Evolutionary conservation across 2,329 filamentous ascomycete species (phyloP).

Genomic region (Ophiostoma montium): DNA sequence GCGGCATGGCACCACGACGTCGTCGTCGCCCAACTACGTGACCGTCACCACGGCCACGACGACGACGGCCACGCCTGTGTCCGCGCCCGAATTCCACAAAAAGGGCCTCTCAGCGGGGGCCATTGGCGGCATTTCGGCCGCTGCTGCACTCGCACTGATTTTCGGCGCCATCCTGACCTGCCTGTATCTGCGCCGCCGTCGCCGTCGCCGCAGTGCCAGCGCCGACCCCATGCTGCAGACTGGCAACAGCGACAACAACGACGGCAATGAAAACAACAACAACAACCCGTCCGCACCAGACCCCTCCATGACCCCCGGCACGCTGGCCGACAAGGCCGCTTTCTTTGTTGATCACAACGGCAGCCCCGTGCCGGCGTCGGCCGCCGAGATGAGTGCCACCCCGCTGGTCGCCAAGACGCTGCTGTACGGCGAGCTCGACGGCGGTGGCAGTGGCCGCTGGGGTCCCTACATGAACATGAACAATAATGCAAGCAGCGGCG

Average conservation of each 20-base stretch:
- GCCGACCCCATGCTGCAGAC: background rate
- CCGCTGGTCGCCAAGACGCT: background rate
- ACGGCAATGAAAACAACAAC: too few species aligned
- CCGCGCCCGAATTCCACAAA: conserved; percentile 1
- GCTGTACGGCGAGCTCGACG: conserved; percentile 4
- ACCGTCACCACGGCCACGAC: conserved; percentile 1
- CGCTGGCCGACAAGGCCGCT: too few species aligned
- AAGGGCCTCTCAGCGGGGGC: conserved; percentile 17
- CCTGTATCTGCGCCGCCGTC: conserved; percentile 6
- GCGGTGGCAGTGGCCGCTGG: background rate
- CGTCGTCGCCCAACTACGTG: background rate
- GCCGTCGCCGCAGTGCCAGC: background rate
- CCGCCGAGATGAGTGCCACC: background rate
- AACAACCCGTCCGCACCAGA: too few species aligned
- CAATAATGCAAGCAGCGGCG: too few species aligned
- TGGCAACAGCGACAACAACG: background rate
- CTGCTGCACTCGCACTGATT: conserved; percentile 18
- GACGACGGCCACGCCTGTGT: background rate
- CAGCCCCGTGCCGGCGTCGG: too few species aligned
- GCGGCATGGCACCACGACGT: conserved; percentile 2
- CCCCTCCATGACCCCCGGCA: too few species aligned
- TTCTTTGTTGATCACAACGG: too few species aligned
- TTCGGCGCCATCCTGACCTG: conserved; percentile 18
- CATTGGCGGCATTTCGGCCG: conserved; percentile 22
- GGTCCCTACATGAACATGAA: background rate